Percentiles rank a stretch among this genome's conserved stretches.
Conservation (phyloP, 805 yeast genomes). For the Candida silvicultrix region DNA sequence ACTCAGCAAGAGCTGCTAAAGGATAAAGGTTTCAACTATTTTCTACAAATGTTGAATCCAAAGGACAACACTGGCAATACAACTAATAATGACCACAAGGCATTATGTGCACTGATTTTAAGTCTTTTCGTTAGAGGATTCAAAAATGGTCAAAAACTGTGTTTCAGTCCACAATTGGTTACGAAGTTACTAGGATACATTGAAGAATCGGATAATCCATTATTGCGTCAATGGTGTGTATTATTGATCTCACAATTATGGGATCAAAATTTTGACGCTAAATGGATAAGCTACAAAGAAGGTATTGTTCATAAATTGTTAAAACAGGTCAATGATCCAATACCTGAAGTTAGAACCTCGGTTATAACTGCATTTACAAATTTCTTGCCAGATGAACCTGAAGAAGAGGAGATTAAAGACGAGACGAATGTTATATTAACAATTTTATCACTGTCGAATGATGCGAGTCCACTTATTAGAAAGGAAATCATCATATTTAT, state of each 20-base stretch:
- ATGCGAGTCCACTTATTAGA: constrained; percentile 86
- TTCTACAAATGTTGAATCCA: constrained; percentile 67
- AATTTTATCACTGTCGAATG: constrained; percentile 63
- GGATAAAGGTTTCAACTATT: constrained; percentile 86
- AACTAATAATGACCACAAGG: constrained; percentile 65
- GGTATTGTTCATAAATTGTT: constrained; percentile 53
- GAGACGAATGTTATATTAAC: constrained; percentile 68
- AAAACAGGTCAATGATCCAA: constrained; percentile 71
- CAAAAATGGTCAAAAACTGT: constrained; percentile 70
- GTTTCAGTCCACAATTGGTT: constrained; percentile 69
- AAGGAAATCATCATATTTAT: constrained; percentile 77
- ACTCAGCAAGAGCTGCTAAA: constrained; percentile 90
- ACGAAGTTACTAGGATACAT: constrained; percentile 60
- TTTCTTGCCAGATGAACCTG: constrained; percentile 46
- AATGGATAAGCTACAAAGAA: constrained; percentile 60
- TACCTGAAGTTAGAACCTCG: constrained; percentile 92
- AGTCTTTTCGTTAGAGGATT: constrained; percentile 80
- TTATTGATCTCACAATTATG: constrained; percentile 73
- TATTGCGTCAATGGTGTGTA: constrained; percentile 89
- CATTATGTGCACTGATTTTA: constrained; percentile 90
- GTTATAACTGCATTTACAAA: constrained; percentile 67
- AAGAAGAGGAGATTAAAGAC: constrained; percentile 44
- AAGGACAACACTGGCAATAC: constrained; percentile 20
- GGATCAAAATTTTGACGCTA: constrained; percentile 67
- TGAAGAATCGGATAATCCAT: constrained; percentile 72